Conservation (phyloP, 805 yeast species). For the Sugiyamaella smithiae region DNA sequence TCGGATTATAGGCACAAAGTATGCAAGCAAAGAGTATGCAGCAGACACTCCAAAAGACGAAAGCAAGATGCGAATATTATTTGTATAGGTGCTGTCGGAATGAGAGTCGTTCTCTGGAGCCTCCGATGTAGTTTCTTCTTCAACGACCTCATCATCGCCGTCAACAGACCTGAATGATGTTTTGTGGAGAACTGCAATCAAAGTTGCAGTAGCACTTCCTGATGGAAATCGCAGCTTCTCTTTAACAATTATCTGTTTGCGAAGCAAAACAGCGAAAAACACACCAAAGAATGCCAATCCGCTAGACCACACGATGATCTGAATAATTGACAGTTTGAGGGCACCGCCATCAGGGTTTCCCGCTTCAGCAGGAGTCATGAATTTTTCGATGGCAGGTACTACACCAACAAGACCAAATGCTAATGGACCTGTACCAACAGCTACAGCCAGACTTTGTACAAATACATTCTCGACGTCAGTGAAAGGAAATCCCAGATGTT, state of each 20-base stretch:
- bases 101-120: conserved; percentile 9
- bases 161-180: conserved; percentile 26
- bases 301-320: conserved; percentile 74
- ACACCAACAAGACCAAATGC: conserved; percentile 96
- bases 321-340: conserved; percentile 41
- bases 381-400: conserved; percentile 91
- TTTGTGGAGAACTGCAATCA: conserved; percentile 82
- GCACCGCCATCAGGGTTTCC: conserved; percentile 42
- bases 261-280: conserved; percentile 85
- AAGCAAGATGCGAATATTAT: conserved; percentile 59
- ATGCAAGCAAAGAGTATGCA: conserved; percentile 64
- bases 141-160: conserved; percentile 18
- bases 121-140: conserved; percentile 9
- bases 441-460: conserved; percentile 90
- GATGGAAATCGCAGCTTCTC: conserved; percentile 91
- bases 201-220: conserved; percentile 93
- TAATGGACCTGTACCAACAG: conserved; percentile 96
- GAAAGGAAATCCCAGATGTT: conserved; percentile 40
- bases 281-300: conserved; percentile 94
- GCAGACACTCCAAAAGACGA: conserved; percentile 69
- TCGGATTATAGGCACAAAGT: conserved; percentile 67
- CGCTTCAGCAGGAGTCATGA: conserved; percentile 72
- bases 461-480: conserved; percentile 94
- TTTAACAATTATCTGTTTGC: conserved; percentile 81
- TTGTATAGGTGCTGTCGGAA: conserved; percentile 29